These are phyloP conservation scores for Leccinum fallax DNA, from an alignment of 1,284 basidiomycete species.

Conservation along the genomic window DNA sequence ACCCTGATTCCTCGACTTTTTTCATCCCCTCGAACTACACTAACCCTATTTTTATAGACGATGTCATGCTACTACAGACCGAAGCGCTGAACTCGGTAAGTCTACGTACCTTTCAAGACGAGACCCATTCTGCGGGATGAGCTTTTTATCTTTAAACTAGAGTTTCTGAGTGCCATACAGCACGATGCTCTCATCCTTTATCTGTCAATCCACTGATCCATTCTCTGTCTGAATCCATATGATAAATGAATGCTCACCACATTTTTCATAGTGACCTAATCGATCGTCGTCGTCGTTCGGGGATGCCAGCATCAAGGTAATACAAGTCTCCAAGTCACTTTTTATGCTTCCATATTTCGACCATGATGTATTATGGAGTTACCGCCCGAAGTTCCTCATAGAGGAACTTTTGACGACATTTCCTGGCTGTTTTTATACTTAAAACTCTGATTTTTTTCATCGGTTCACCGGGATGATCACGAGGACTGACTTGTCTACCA, in stretches of 20 bases:
- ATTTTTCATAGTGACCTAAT: conserved; percentile 1
- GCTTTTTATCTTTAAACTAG: conserved; percentile 73
- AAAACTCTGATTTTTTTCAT: conserved; percentile 37
- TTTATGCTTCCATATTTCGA: neutral
- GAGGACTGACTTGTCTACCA: conserved; percentile 7
- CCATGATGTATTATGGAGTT: conserved; percentile 40
- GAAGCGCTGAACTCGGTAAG: conserved; percentile 10
- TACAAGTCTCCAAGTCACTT: neutral
- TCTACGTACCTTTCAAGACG: conserved; percentile 5
- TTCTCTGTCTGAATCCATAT: conserved; percentile 13
- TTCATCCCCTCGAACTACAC: conserved; percentile 3
- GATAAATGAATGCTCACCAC: conserved; percentile 6
- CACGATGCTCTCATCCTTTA: conserved; percentile 64
- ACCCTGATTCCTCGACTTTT: conserved; percentile 67
- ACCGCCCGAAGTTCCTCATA: conserved; percentile 29
- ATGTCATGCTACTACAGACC: neutral
- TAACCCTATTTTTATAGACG: conserved; percentile 19
- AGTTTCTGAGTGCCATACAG: conserved; percentile 73
- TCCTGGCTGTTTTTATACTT: conserved; percentile 20
- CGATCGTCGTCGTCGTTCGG: neutral
- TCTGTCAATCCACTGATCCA: conserved; percentile 68
- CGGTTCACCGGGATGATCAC: neutral
- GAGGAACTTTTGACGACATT: conserved; percentile 23
- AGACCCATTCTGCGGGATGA: conserved; percentile 51
- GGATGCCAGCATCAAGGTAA: conserved; percentile 8